Percentiles rank a stretch among this genome's conserved stretches.
Conservation (phyloP, 1,139 yeast genomes). For the Pichia sp. region DNA sequence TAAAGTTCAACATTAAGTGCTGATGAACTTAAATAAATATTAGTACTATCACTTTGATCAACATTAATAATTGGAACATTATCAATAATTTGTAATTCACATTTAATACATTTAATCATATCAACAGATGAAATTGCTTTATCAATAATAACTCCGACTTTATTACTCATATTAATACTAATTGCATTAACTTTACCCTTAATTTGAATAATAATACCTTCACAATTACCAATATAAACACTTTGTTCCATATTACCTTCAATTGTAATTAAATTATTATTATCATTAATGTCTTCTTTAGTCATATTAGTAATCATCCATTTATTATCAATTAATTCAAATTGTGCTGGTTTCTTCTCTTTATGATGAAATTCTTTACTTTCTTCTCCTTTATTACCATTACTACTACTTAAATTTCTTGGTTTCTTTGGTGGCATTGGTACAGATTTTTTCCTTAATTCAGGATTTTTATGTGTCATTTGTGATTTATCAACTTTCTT, state of each 20-base stretch:
- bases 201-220: constrained; percentile 66
- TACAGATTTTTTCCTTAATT: constrained; percentile 50
- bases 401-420: constrained; percentile 32
- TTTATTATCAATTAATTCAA: constrained; percentile 76
- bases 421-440: constrained; percentile 55
- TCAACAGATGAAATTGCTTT: constrained; percentile 85
- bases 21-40: constrained; percentile 66
- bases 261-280: constrained; percentile 50
- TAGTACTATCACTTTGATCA: constrained; percentile 87
- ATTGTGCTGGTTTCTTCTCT: constrained; percentile 55
- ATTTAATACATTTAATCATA: constrained; percentile 70
- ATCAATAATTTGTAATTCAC: constrained; percentile 81
- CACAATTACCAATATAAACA: constrained; percentile 79
- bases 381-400: constrained; percentile 19
- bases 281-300: constrained; percentile 32
- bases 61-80: constrained; percentile 74
- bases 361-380: neutral
- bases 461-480: constrained; percentile 94
- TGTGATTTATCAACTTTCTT: constrained; percentile 90
- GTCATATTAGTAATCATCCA: constrained; percentile 82
- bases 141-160: constrained; percentile 74
- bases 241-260: constrained; percentile 86
- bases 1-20: constrained; percentile 68
- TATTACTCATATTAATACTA: constrained; percentile 65
- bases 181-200: constrained; percentile 91